A percentile compares a stretch with the other conserved stretches of the same genome.
These are phyloP conservation scores for Saturnispora silvae DNA, from an alignment of 805 yeast species.

Conservation along the genomic window DNA sequence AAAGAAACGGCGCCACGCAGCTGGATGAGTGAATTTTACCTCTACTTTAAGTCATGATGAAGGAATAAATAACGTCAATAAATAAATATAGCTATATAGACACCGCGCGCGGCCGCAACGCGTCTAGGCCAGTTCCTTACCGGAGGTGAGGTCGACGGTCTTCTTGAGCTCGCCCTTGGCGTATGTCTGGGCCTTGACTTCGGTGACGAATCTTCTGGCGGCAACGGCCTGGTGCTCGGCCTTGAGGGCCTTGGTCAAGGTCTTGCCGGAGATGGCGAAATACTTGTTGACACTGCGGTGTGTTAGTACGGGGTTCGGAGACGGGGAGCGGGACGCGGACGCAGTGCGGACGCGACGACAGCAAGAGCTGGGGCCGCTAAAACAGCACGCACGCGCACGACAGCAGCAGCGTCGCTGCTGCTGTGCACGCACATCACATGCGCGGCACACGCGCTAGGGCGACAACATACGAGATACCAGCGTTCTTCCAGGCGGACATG, in stretches of 20 bases:
- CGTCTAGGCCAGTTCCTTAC: constrained; percentile 13
- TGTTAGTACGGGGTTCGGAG: background rate
- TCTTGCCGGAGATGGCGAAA: constrained; percentile 80
- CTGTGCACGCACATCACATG: too few species aligned
- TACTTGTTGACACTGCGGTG: constrained; percentile 67
- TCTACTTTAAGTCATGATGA: too few species aligned
- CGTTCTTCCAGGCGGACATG: constrained; percentile 56
- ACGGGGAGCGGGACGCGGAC: too few species aligned
- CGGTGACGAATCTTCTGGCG: constrained; percentile 62
- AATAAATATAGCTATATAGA: background rate
- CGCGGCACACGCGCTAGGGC: too few species aligned
- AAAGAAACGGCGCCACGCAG: too few species aligned
- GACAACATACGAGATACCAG: constrained; percentile 45
- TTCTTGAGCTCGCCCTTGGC: constrained; percentile 48
- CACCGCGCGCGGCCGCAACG: too few species aligned
- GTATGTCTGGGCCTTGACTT: constrained; percentile 61
- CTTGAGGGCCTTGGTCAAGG: constrained; percentile 81
- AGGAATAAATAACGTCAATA: too few species aligned
- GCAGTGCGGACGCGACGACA: too few species aligned
- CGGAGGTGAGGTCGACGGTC: constrained; percentile 19
- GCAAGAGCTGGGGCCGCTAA: too few species aligned
- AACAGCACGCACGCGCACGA: too few species aligned
- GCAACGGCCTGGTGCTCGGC: constrained; percentile 69
- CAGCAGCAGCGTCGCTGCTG: too few species aligned
- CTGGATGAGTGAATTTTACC: too few species aligned